These are phyloP conservation scores for Phoma sp. DNA, from an alignment of 2,329 filamentous ascomycete genomes.

Conservation along the genomic window DNA sequence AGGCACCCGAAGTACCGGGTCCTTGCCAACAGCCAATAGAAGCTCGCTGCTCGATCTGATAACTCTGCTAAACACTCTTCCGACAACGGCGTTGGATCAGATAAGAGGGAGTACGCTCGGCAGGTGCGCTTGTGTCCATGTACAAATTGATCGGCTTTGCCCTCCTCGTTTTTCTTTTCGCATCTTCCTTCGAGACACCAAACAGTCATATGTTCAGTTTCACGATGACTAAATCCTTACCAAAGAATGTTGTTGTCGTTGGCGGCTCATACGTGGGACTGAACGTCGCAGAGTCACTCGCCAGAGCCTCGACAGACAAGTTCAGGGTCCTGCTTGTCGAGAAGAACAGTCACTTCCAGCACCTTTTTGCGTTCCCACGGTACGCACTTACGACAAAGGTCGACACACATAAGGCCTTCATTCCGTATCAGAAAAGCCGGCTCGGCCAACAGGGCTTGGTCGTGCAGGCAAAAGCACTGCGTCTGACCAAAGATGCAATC, in stretches of 20 bases:
- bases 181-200: not conserved
- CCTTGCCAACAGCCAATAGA: not conserved
- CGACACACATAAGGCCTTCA: constrained; percentile 65
- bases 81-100: constrained; percentile 3
- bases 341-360: constrained; percentile 66
- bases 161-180: not conserved
- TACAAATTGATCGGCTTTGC: constrained; percentile 4
- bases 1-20: constrained; percentile 2
- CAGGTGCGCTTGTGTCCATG: constrained; percentile 2
- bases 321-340: constrained; percentile 64
- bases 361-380: constrained; percentile 65
- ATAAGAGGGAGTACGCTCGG: constrained; percentile 12
- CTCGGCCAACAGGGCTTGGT: constrained; percentile 9
- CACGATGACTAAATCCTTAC: constrained; percentile 1
- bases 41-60: constrained; percentile 9
- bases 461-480: constrained; percentile 51
- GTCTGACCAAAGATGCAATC: constrained; percentile 49
- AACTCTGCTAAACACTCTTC: constrained; percentile 15
- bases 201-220: constrained; percentile 4
- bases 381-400: constrained; percentile 60
- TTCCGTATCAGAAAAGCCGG: constrained; percentile 59
- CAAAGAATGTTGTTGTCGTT: constrained; percentile 15
- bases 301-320: constrained; percentile 21
- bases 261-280: constrained; percentile 19
- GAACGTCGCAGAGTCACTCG: constrained; percentile 14